Percentiles rank a stretch among this genome's conserved stretches.
phyloP scores from a whole-genome alignment of 805 yeast species.

The Cyberlindnera maclurae region DNA sequence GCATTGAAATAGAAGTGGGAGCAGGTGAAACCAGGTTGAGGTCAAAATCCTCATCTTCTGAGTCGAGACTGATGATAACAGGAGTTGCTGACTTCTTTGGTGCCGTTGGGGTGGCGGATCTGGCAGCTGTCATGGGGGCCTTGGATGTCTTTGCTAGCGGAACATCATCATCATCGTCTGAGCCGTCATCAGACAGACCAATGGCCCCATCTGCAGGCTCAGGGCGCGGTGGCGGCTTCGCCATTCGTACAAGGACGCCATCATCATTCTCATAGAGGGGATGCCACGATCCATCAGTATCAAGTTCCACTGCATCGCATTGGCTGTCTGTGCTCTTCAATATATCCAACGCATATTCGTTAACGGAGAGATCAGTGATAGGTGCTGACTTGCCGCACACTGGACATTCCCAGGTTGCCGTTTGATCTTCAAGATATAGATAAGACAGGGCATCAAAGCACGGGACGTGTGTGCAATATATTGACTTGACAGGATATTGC shows the following conservation, averaged over 20 bases:
- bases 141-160: not conserved
- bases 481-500: constrained; percentile 63
- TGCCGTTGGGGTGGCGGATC: not conserved
- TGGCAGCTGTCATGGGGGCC: not conserved
- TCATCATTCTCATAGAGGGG: constrained; percentile 26
- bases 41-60: constrained; percentile 14
- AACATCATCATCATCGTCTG: not conserved
- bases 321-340: constrained; percentile 44
- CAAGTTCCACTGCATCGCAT: constrained; percentile 59
- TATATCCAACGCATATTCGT: constrained; percentile 66
- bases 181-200: too few species aligned
- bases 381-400: constrained; percentile 53
- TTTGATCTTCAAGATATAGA: constrained; percentile 66
- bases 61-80: constrained; percentile 14
- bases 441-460: constrained; percentile 82
- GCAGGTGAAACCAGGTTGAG: not conserved
- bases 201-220: too few species aligned
- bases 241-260: constrained; percentile 5
- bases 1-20: not conserved
- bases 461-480: constrained; percentile 70
- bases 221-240: not conserved
- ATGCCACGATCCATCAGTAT: constrained; percentile 70
- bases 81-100: constrained; percentile 2
- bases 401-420: constrained; percentile 87
- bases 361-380: constrained; percentile 56